Conservation (phyloP, 176 grass and related monocot species). For the Paspalum vaginatum region DNA sequence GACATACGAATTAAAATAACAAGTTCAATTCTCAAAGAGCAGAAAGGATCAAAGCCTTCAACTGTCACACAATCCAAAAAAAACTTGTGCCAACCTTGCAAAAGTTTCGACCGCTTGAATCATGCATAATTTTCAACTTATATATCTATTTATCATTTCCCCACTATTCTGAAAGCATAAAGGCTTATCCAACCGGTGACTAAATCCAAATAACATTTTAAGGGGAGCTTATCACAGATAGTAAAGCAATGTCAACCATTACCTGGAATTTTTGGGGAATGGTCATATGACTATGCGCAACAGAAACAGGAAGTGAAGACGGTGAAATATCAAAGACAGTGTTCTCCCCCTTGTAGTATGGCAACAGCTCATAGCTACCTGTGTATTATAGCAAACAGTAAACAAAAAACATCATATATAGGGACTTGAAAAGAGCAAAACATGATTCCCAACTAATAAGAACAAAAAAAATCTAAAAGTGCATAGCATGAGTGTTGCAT, state of each 20-base stretch:
- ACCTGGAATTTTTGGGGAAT: slow-evolving; percentile 94
- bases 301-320: slow-evolving; percentile 64
- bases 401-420: slow-evolving; percentile 1
- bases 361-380: slow-evolving; percentile 86
- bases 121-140: neutral
- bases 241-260: slow-evolving; percentile 35
- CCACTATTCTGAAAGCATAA: slow-evolving; percentile 25
- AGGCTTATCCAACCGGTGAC: slow-evolving; percentile 19
- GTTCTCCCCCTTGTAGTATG: slow-evolving; percentile 98
- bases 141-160: slow-evolving; percentile 19
- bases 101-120: neutral
- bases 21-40: slow-evolving; percentile 18
- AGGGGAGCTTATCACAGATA: no score
- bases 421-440: slow-evolving; percentile 22
- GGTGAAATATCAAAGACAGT: slow-evolving; percentile 95
- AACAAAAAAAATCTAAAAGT: neutral
- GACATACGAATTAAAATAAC: neutral
- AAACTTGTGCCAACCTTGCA: slow-evolving; percentile 10
- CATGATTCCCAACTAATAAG: slow-evolving; percentile 14
- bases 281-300: slow-evolving; percentile 72
- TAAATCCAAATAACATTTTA: slow-evolving; percentile 24
- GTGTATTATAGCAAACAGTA: slow-evolving; percentile 40
- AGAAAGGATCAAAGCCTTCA: neutral
- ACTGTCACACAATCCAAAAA: slow-evolving; percentile 1
- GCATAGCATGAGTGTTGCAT: slow-evolving; percentile 4